Evolutionary conservation across 164 flowering plant genomes (phyloP), one percentile per base, ranked within the genome.

Genomic region (Kalanchoe fedtschenkoi): DNA sequence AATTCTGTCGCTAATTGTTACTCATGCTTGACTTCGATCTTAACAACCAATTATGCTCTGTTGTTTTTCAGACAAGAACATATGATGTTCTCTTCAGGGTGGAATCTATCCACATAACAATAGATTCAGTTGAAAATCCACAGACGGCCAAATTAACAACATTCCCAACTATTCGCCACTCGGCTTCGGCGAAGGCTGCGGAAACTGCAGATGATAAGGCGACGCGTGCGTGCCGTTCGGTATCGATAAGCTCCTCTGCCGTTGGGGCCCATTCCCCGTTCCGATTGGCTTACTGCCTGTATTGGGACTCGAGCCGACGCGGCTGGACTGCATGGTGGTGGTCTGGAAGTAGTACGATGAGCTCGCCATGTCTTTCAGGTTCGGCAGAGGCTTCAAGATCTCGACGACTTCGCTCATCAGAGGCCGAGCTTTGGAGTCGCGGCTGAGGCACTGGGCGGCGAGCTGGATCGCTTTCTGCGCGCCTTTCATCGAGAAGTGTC

Each of bases 291-390:
- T 21, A 81, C 77, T 62, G 70, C 81, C 75, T 16, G 76, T 56
- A 65, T 70, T 82, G 7, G 81, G 77, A 72, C 81, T 83, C 19
- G 88, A 71, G 11, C 77, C 76, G 0, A 74, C 62, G 2, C 88
- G 78, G 35, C 83, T 87, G 6, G 80, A 77, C 70, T 79, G 87
- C 84, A 81, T 73, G 54, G 83, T 74, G 70, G 82, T 73, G 54
- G 83, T 74, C 71, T 85, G 95, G 75, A 77, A 84, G 68, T 78
- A 77, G 65, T 76, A 80, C 1, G 92, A 86, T 21, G 92, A 81
- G 74, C 87, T 82, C 29, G 96, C 96, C 96, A 86, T 88, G 80
- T 86, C 96, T 71, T 81, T 88, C 59, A 88, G 89, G 65, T 77
- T 79, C 21, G 73, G 78, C 47, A 88, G 75, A 38, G 96, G 90